Evolutionary conservation across 129 eudicot genomes (phyloP), one percentile per base, ranked within the genome.

Genomic region (Flaveria robusta): DNA sequence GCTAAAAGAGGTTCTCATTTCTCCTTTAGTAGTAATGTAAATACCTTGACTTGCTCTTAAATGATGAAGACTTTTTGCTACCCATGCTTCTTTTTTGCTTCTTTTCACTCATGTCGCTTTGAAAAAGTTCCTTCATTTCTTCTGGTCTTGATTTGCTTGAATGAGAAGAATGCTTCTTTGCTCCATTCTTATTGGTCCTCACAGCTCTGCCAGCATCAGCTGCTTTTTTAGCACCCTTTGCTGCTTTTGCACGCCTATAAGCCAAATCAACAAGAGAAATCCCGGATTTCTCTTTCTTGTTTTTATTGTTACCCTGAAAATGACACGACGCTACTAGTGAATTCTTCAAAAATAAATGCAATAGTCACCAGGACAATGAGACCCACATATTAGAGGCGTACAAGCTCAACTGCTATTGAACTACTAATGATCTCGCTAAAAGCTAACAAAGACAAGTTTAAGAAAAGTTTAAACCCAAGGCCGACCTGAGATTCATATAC

Each of bases 21-120:
- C 18, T 60, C 39, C 34, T 29, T 29, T 63, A 29, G 37, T 63
- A 39, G 24, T 41, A 47, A 22, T 16, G 5, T 13, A 46, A 10
- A 1, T 88, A 89, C 99, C 99, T 76, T 84, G 97, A 94, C 81
- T 91, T 94, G 93, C 99, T 94, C 85, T 94, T 94, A 74, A 94
- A 94, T 6, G 96, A 87, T 54, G 91, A 85, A 37, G 90, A 88
- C 78, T 86, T 88, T 84, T 91, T 90, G 63, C 74, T 87, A 51
- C 84, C 80, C 4, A 71, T 50, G 16, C 42, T 76, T 63, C 84
- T 85, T 74, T 87, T 91, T 87, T 84, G 93, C 71, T 79, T 92
- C 66, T 86, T 89, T 80, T 89, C 99, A 27, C 89, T 89, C 97
- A 91, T 94, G 65, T 91, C 97, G 55, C 42, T 72, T 66, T 87